Conservation (phyloP, 495 filamentous ascomycete genomes). For the Darksidea phi region DNA sequence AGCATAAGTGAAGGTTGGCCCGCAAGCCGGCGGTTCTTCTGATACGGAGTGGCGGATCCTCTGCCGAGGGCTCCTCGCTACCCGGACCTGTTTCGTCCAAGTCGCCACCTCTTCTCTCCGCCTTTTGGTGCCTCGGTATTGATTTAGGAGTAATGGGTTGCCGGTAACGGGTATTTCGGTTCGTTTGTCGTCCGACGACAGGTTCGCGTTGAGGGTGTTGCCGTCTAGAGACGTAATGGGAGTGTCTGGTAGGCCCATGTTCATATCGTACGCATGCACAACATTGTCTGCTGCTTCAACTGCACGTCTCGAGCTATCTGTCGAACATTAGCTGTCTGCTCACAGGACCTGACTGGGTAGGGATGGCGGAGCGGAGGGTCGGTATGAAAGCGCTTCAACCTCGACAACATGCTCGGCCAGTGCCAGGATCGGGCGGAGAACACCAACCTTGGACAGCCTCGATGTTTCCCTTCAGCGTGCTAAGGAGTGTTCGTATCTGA, state of each 20-base stretch:
- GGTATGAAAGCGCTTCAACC: neutral
- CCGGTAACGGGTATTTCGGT: slow-evolving; percentile 42
- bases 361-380: too few relatives aligned
- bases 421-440: neutral
- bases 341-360: too few relatives aligned
- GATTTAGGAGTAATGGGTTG: slow-evolving; percentile 33
- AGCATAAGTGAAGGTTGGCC: neutral
- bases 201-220: slow-evolving; percentile 41
- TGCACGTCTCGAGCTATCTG: slow-evolving; percentile 73
- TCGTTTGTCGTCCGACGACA: slow-evolving; percentile 20
- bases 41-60: slow-evolving; percentile 18
- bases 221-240: slow-evolving; percentile 33
- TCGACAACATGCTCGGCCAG: neutral
- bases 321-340: slow-evolving; percentile 8
- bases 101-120: slow-evolving; percentile 26
- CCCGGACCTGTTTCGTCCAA: slow-evolving; percentile 17
- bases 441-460: slow-evolving; percentile 68
- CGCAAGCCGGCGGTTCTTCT: slow-evolving; percentile 20
- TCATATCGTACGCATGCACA: slow-evolving; percentile 82
- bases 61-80: slow-evolving; percentile 10
- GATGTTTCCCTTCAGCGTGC: slow-evolving; percentile 68
- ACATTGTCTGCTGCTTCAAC: slow-evolving; percentile 84
- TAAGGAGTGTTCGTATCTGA: slow-evolving; percentile 56
- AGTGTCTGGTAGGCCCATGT: slow-evolving; percentile 74
- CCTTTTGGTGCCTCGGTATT: slow-evolving; percentile 37